Percentiles rank a stretch among this genome's conserved stretches.
Conservation (phyloP, 805 yeast species). For the Pichia cephalocereana region DNA sequence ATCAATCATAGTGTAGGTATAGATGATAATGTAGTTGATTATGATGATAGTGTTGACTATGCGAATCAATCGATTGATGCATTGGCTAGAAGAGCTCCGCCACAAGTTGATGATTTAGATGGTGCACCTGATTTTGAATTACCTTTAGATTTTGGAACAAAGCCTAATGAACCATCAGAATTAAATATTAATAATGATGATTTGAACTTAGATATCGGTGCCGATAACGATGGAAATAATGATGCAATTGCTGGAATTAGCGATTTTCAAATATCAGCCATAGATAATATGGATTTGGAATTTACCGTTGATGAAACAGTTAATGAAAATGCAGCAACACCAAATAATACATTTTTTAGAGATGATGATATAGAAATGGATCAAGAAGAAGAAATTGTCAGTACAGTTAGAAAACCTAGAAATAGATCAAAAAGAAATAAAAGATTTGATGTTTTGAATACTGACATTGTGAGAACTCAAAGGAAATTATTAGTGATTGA, state of each 20-base stretch:
- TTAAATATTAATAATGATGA: neutral
- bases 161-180: conserved; percentile 8
- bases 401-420: neutral
- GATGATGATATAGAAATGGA: neutral
- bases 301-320: conserved; percentile 28
- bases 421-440: conserved; percentile 15
- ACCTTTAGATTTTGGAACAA: conserved; percentile 27
- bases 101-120: conserved; percentile 24
- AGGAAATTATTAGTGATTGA: conserved; percentile 41
- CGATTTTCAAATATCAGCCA: conserved; percentile 10
- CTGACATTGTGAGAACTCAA: conserved; percentile 39
- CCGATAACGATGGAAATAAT: conserved; percentile 1
- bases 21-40: conserved; percentile 16
- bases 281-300: conserved; percentile 40
- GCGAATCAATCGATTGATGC: conserved; percentile 15
- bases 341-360: neutral
- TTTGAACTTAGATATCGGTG: neutral
- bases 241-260: conserved; percentile 2
- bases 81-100: conserved; percentile 17
- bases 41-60: neutral
- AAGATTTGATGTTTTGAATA: conserved; percentile 25
- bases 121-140: conserved; percentile 25
- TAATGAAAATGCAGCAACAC: conserved; percentile 3
- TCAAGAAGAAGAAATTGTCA: neutral
- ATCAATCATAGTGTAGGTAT: neutral